A percentile compares a stretch with the other conserved stretches of the same genome.
phyloP scores from a whole-genome alignment of 2,329 filamentous ascomycete genomes.

The Ophiocordyceps polyrhachis-furcata region DNA sequence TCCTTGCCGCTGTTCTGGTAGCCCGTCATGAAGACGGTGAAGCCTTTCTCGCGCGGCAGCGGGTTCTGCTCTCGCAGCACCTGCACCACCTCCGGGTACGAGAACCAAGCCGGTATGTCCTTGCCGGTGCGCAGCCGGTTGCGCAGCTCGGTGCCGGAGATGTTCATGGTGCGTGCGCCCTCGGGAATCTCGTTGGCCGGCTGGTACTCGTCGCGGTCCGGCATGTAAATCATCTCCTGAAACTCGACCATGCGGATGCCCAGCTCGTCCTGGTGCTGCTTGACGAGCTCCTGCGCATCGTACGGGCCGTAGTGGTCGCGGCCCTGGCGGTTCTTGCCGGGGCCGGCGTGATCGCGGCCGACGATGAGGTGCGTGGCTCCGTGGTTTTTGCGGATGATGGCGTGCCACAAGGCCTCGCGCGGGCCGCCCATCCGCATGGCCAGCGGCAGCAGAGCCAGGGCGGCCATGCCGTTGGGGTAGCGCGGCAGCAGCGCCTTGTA shows the following conservation, averaged over 20 bases:
- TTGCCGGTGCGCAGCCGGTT: slow-evolving; percentile 76
- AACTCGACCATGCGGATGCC: slow-evolving; percentile 98
- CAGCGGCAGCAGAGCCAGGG: slow-evolving; percentile 80
- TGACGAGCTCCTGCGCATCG: slow-evolving; percentile 87
- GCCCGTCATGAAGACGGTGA: slow-evolving; percentile 95
- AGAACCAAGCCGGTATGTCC: slow-evolving; percentile 98
- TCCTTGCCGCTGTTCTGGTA: slow-evolving; percentile 97
- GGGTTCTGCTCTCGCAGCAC: slow-evolving; percentile 95
- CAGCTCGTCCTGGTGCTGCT: slow-evolving; percentile 91
- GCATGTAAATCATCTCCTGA: slow-evolving; percentile 99
- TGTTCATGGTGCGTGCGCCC: slow-evolving; percentile 72
- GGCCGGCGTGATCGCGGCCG: slow-evolving; percentile 92
- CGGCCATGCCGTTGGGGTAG: slow-evolving; percentile 98
- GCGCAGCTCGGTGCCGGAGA: slow-evolving; percentile 79
- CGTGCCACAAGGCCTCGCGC: slow-evolving; percentile 97
- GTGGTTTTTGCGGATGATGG: slow-evolving; percentile 99
- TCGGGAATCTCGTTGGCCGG: slow-evolving; percentile 77
- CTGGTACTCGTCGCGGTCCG: slow-evolving; percentile 90
- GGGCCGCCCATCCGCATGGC: slow-evolving; percentile 99
- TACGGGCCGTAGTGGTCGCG: slow-evolving; percentile 97
- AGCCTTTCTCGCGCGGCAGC: slow-evolving; percentile 76
- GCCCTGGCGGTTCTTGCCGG: slow-evolving; percentile 94
- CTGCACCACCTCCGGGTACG: slow-evolving; percentile 94
- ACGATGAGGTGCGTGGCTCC: slow-evolving; percentile 99
- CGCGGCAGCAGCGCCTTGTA: slow-evolving; percentile 93